Base-by-base conservation (phyloP, 1,139 yeast genomes). In the Scheffersomyces cryptocercus region DNA sequence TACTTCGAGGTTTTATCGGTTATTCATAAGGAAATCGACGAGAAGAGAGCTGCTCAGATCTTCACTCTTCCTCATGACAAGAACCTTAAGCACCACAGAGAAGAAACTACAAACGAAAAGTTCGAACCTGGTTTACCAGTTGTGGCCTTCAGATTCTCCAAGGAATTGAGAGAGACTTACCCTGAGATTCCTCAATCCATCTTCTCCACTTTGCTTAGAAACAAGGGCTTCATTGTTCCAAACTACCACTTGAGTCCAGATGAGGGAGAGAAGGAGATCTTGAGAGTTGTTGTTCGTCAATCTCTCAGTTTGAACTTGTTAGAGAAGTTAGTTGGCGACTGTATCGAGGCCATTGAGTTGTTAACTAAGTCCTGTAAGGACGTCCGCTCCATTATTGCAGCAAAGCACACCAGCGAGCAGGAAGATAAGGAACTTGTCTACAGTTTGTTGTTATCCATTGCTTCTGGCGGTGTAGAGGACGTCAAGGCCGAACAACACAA, bases 181-280 rank as follows among this genome's bases (percentile, higher is more conserved):
- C 93, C 96, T 2, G 88, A 83, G 62, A 79, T 90, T 45, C 96
- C 96, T n/a, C 97, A 90, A 65, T 78, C 84, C 28, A 76, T 88
- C 46, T 64, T 90, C 34, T 84, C 96, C 0, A 73, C 85, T 14
- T 64, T 89, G 61, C 72, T 90, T 58, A 80, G 97, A 62, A 82
- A 81, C 64, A 83, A 84, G 59, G 96, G 96, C 5, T 90, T 85
- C 78, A 90, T 90, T 61, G 77, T 90, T 48, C 97, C 97, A 49
- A 90, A 90, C 73, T 90, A 90, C 66, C 90, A 85, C 49, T 76
- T 90, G 55, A 95, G 97, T 29, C 84, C 87, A 28, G 58, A 61
- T 47, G 78, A 71, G 48, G 58, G 58, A 14, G 75, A 75, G 15
- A 70, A 62, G 45, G 96, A 90, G 64, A 85, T 89, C 45, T 73